Conservation (phyloP, 225 moss, liverwort and hornwort species). For the Physcomitrium patens region DNA sequence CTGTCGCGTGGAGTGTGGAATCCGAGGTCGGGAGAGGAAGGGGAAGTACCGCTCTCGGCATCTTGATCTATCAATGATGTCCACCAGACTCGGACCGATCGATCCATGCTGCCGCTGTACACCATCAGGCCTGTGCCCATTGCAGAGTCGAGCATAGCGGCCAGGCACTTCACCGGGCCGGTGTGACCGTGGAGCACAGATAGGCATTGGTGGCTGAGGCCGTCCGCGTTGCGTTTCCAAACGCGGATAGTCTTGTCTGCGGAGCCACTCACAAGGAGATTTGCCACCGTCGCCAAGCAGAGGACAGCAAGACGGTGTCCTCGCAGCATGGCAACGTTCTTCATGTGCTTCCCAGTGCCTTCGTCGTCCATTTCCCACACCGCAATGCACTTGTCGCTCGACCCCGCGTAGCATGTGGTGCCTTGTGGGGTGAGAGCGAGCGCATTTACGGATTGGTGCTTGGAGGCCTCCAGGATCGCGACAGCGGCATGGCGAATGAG, state of each 20-base stretch:
- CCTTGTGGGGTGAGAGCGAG: constrained; percentile 65
- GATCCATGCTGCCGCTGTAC: constrained; percentile 83
- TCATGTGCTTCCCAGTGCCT: constrained; percentile 66
- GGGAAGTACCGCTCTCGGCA: constrained; percentile 15
- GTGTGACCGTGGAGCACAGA: constrained; percentile 66
- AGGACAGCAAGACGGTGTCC: constrained; percentile 81
- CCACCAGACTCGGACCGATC: constrained; percentile 77
- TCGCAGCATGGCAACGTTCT: constrained; percentile 39
- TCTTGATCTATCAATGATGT: constrained; percentile 32
- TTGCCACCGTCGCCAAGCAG: constrained; percentile 50
- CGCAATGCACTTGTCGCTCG: constrained; percentile 71
- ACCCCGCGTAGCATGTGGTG: constrained; percentile 64
- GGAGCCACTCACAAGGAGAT: constrained; percentile 70
- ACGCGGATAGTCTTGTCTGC: constrained; percentile 81
- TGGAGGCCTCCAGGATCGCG: constrained; percentile 50
- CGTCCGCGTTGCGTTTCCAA: constrained; percentile 54
- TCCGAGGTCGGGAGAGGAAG: constrained; percentile 32
- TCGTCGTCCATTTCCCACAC: constrained; percentile 67
- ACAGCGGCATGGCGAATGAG: constrained; percentile 49
- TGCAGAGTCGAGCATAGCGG: constrained; percentile 35
- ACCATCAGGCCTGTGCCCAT: constrained; percentile 39
- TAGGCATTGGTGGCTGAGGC: constrained; percentile 51
- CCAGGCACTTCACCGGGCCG: constrained; percentile 66
- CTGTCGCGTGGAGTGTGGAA: constrained; percentile 30
- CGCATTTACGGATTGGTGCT: constrained; percentile 66